Base-by-base conservation (phyloP, 768 basidiomycete genomes). In the Russula lepida region DNA sequence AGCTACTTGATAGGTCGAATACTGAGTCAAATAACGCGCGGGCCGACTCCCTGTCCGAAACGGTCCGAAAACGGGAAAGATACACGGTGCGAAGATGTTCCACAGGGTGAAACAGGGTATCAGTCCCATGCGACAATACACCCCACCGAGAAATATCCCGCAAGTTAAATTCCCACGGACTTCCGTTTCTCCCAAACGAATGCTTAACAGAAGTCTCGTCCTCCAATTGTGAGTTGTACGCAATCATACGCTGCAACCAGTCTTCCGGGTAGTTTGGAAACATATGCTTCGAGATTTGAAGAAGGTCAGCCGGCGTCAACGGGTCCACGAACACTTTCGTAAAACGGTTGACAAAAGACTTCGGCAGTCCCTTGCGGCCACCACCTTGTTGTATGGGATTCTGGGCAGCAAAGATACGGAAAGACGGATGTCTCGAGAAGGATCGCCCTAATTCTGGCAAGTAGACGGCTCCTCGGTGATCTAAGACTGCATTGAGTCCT, bases 131-230 rank as follows among this genome's bases (percentile, higher is more conserved):
- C 35, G 84, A 69, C 41, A 88, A 80, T 0, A 78, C 77, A 35
- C 87, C 84, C 95, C 97, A 97, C 48, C 97, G 84, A 60, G 92
- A 82, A 59, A 98, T 79, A 73, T 99, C 95, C 15, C 95, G 89
- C 32, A 99, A 78, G 71, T 99, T 99, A 77, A 98, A 97, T 70
- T 99, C 95, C 95, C 95, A 99, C 5, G 95, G 97, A 58, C 83
- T 79, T 9, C 95, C 95, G 56, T 88, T 83, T 39, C 82, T 78
- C 2, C 82, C 94, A 70, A 97, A 92, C 2, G 78, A 65, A 21
- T 83, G 81, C 54, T 81, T 80, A 23, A 82, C 66, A 64, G 81
- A 82, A 9, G 88, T 83, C 67, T 85, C 83, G 8, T 84, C 77
- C 54, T 85, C 84, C 49, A 98, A 76, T 12, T 76, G 76, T 58